phyloP scores from a whole-genome alignment of 495 filamentous ascomycete genomes.

The Sphaerosporella brunnea region DNA sequence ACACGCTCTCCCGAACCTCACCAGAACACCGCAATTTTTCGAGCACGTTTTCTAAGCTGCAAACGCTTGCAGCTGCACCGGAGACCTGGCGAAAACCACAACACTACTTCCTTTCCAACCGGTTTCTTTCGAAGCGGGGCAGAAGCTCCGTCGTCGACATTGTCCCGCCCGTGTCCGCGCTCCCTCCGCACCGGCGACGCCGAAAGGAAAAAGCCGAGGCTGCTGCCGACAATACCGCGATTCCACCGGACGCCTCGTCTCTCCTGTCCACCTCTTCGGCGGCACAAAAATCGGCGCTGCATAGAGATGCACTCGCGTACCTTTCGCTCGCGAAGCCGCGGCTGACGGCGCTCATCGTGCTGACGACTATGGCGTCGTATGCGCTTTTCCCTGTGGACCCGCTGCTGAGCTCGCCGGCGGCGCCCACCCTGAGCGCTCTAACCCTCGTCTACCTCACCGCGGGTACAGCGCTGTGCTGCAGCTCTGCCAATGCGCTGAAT shows the following conservation, averaged over 20 bases:
- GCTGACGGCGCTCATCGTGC: constrained; percentile 74
- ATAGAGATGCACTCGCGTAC: constrained; percentile 61
- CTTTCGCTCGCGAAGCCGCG: constrained; percentile 90
- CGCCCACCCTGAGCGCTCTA: constrained; percentile 71
- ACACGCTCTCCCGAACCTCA: not conserved
- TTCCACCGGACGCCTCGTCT: constrained; percentile 72
- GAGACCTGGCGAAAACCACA: constrained; percentile 11
- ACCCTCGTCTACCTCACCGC: constrained; percentile 83
- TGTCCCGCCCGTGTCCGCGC: not conserved
- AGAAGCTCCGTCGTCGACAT: not conserved
- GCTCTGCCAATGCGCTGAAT: constrained; percentile 83
- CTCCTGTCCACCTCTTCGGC: constrained; percentile 56
- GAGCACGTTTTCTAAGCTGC: not conserved
- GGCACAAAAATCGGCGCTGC: constrained; percentile 46
- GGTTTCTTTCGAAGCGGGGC: constrained; percentile 5
- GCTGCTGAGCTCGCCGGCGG: constrained; percentile 49
- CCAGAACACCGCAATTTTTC: not conserved
- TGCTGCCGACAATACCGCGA: constrained; percentile 3
- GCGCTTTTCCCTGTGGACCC: constrained; percentile 76
- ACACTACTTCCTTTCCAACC: constrained; percentile 18
- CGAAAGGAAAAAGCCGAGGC: constrained; percentile 5
- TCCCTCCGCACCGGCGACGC: constrained; percentile 19
- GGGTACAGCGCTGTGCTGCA: constrained; percentile 69
- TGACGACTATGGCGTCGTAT: constrained; percentile 82
- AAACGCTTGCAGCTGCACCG: not conserved